These are phyloP conservation scores for Scutellaria barbata DNA, from an alignment of 257 asterid species.

Conservation along the genomic window DNA sequence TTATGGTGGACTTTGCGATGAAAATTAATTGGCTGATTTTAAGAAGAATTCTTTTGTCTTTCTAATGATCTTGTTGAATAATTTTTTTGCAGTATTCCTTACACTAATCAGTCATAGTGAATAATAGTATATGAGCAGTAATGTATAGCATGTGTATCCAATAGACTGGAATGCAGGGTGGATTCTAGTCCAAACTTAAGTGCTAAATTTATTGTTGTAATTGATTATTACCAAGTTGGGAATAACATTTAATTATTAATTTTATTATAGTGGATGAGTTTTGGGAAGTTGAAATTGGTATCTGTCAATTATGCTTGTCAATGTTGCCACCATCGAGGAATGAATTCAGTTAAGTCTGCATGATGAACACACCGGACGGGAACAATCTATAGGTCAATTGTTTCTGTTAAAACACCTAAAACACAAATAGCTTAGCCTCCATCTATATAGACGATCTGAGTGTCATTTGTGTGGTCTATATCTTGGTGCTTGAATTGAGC, in stretches of 20 bases:
- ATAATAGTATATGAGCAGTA: no score
- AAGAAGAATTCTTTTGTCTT: neutral
- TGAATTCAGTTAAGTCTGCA: neutral
- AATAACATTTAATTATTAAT: neutral
- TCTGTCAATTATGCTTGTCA: neutral
- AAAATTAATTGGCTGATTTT: neutral
- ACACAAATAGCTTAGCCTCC: slow-evolving; percentile 4
- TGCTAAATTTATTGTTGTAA: neutral
- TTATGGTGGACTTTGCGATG: neutral
- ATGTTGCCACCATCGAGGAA: neutral
- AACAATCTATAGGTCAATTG: neutral
- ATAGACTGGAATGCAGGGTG: neutral
- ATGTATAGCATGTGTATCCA: neutral
- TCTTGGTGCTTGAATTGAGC: slow-evolving; percentile 12
- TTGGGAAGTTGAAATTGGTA: neutral
- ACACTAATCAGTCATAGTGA: neutral
- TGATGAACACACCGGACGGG: slow-evolving; percentile 1
- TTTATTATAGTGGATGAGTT: slow-evolving; percentile 10
- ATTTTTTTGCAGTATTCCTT: neutral
- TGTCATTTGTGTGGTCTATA: neutral
- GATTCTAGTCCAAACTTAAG: neutral
- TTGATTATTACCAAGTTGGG: neutral
- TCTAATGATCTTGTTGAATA: slow-evolving; percentile 12
- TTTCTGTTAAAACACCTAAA: neutral
- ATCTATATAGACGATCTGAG: slow-evolving; percentile 2